Evolutionary conservation across 2,329 filamentous ascomycete genomes (phyloP).

Genomic region (Aspergillus sp.): DNA sequence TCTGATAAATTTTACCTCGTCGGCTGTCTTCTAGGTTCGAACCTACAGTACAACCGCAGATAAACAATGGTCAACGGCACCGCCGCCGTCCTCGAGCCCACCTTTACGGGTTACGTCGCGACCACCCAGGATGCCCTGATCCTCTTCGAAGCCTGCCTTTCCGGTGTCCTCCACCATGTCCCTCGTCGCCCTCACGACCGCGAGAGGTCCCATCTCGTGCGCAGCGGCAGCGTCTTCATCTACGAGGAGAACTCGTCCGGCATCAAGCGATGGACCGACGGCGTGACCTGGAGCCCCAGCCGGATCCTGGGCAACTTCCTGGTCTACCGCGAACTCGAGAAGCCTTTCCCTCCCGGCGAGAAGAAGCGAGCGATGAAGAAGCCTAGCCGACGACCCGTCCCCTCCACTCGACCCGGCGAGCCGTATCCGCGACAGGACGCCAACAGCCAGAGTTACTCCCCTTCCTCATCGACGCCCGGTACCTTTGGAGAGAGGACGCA

Average conservation of each 20-base stretch:
- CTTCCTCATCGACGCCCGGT: conserved; percentile 26
- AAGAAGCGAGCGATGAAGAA: conserved; percentile 77
- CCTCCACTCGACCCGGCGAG: conserved; percentile 41
- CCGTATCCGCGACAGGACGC: conserved; percentile 40
- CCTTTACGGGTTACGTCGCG: conserved; percentile 58
- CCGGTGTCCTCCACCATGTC: conserved; percentile 62
- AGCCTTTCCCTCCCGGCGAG: conserved; percentile 69
- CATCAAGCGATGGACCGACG: conserved; percentile 92
- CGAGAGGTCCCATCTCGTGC: conserved; percentile 66
- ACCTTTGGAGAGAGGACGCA: conserved; percentile 29
- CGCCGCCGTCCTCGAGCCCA: conserved; percentile 49
- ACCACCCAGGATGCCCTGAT: conserved; percentile 67
- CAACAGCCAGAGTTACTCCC: conserved; percentile 31
- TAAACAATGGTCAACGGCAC: conserved; percentile 34
- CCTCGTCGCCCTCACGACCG: conserved; percentile 77
- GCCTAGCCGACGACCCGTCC: conserved; percentile 40
- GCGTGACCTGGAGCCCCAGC: conserved; percentile 82
- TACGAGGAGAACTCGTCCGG: conserved; percentile 86
- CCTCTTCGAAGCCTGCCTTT: conserved; percentile 69
- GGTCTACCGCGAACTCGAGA: conserved; percentile 72
- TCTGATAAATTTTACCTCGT: conserved; percentile 13
- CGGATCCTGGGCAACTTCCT: conserved; percentile 77
- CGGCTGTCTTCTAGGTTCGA: conserved; percentile 11
- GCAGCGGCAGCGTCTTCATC: conserved; percentile 78
- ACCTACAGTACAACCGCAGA: conserved; percentile 5